Conservation (phyloP, 495 filamentous ascomycete genomes). For the Neurospora sp. region DNA sequence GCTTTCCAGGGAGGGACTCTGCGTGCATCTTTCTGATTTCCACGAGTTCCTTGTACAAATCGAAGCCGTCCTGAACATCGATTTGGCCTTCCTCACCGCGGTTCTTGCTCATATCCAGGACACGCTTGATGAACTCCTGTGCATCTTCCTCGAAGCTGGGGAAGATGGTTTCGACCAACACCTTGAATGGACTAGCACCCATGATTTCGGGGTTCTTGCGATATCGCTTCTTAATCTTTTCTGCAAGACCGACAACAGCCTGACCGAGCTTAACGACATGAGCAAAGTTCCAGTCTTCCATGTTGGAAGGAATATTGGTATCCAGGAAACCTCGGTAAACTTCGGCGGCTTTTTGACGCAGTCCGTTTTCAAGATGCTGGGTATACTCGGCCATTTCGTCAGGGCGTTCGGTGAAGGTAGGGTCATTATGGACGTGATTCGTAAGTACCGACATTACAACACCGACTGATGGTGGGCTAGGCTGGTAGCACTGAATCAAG, state of each 20-base stretch:
- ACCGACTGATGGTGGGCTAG: constrained; percentile 69
- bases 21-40: constrained; percentile 71
- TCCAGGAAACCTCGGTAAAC: constrained; percentile 65
- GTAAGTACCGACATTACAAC: constrained; percentile 75
- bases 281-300: constrained; percentile 72
- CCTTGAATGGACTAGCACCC: constrained; percentile 76
- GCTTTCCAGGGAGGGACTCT: constrained; percentile 51
- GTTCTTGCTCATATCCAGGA: constrained; percentile 58
- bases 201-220: constrained; percentile 78
- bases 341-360: constrained; percentile 60
- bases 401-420: constrained; percentile 56
- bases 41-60: constrained; percentile 79
- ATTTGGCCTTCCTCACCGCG: constrained; percentile 54
- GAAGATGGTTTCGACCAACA: constrained; percentile 72
- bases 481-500: constrained; percentile 77
- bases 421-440: constrained; percentile 70
- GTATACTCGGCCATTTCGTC: constrained; percentile 60
- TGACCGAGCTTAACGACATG: constrained; percentile 84
- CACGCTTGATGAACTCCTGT: constrained; percentile 66
- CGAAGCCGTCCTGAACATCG: constrained; percentile 81
- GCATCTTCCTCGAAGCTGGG: constrained; percentile 85
- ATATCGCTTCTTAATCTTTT: constrained; percentile 87
- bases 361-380: constrained; percentile 57
- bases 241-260: constrained; percentile 66
- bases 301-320: constrained; percentile 59